Base-by-base conservation (phyloP, 2,329 filamentous ascomycete genomes). In the Arthrobotrys megalospora region DNA sequence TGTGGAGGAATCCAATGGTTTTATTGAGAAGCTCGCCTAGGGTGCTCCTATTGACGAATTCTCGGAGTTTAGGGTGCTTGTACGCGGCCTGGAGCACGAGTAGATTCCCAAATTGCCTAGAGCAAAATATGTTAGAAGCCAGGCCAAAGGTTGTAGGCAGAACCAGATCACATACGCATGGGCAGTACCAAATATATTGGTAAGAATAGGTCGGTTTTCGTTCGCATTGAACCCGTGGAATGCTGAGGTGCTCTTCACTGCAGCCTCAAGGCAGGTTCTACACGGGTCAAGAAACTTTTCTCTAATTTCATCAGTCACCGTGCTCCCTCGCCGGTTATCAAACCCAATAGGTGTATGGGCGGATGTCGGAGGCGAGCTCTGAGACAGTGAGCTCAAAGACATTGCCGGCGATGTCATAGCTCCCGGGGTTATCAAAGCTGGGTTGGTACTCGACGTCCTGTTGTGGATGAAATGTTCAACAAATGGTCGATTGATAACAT, bases 101-200 rank as follows among this genome's bases (percentile, higher is more conserved):
- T 82, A 97, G 89, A 83, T 98, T 98, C 75, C 96, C 95, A 86
- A 96, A 99, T 93, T 99, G 96, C 5, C 94, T 97, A 80, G 4
- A 53, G 72, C n/a, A 58, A 38, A 58, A 64, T 45, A 67, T 48
- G 77, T 85, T 80, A 84, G 82, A 73, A 58, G 38, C 10, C 16
- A 32, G 12, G 6, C 38, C 12, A 19, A 16, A 47, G 19, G 4
- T 50, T 45, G 6, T 34, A 7, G 8, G 38, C 8, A 16, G 19
- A 19, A 28, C 38, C 8, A 16, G 21, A 43, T 66, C 68, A 68
- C 73, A 53, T 92, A 97, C 93, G 95, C 94, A 87, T 97, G 95
- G 79, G 94, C 92, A 16, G 95, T 98, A 65, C 95, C 94, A 85
- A 97, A 97, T 24, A 97, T 91, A 82, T 97, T 98, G n/a, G 95